These are phyloP conservation scores for Leccinum pachyderme DNA, from an alignment of 1,284 basidiomycete genomes.

Conservation along the genomic window DNA sequence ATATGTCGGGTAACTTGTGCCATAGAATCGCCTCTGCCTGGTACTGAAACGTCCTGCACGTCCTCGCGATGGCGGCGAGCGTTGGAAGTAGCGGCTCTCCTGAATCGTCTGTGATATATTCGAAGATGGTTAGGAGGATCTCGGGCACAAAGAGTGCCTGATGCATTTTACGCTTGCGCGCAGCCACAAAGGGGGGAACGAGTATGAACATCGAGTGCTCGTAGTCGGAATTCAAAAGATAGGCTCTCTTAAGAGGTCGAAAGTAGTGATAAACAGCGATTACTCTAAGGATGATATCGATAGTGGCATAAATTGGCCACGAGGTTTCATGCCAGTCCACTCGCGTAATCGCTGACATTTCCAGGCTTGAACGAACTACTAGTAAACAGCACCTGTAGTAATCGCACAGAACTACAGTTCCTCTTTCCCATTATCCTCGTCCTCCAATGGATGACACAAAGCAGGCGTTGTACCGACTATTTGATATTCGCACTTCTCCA, in stretches of 20 bases:
- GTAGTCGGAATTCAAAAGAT: background rate
- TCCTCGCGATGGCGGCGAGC: constrained; percentile 24
- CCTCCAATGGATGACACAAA: constrained; percentile 72
- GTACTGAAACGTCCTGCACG: constrained; percentile 19
- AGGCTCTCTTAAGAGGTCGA: background rate
- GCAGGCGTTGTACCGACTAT: constrained; percentile 88
- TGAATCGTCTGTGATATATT: constrained; percentile 14
- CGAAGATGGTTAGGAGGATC: constrained; percentile 24
- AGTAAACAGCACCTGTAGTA: background rate
- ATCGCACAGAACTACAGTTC: constrained; percentile 44
- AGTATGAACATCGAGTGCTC: constrained; percentile 3
- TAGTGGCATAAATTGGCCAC: background rate
- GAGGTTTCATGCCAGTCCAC: background rate
- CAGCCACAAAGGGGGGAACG: background rate
- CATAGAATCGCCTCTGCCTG: constrained; percentile 21
- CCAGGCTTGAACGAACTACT: background rate
- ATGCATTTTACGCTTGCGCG: constrained; percentile 14
- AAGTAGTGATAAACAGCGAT: background rate
- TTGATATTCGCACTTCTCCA: constrained; percentile 97
- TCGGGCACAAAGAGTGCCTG: constrained; percentile 20
- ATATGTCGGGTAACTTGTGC: constrained; percentile 13
- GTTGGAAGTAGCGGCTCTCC: constrained; percentile 15
- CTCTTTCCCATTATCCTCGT: constrained; percentile 40
- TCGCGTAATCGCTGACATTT: background rate
- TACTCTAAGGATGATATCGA: background rate